These are phyloP conservation scores for Hanseniaspora mollemarum DNA, from an alignment of 805 yeast genomes.

Conservation along the genomic window DNA sequence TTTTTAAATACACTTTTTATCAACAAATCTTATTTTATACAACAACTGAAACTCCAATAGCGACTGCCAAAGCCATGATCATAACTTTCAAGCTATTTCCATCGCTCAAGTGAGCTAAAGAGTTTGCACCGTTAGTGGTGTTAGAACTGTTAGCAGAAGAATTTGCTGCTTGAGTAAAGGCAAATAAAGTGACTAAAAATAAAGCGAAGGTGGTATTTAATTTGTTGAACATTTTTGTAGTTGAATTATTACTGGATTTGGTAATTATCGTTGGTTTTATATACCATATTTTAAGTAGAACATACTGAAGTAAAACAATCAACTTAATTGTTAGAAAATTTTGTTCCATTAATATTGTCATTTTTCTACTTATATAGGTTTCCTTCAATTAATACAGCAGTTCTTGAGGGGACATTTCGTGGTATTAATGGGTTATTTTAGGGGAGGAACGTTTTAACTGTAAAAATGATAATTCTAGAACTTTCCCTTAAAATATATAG, in stretches of 20 bases:
- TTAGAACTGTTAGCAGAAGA: constrained; percentile 3
- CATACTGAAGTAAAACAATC: background rate
- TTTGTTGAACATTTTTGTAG: constrained; percentile 8
- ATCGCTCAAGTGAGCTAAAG: constrained; percentile 2
- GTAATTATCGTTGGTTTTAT: background rate
- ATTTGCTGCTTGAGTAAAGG: constrained; percentile 10
- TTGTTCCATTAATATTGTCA: background rate
- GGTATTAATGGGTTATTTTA: too few species aligned
- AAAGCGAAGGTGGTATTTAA: constrained; percentile 11
- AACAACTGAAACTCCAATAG: constrained; percentile 13
- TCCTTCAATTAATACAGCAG: too few species aligned
- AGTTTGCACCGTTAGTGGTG: constrained; percentile 4
- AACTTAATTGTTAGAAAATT: background rate
- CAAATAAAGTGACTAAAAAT: constrained; percentile 6
- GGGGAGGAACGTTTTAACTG: too few species aligned
- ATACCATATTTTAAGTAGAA: background rate
- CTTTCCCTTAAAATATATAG: too few species aligned
- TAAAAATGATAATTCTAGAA: too few species aligned
- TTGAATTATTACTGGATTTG: background rate
- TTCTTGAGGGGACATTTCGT: too few species aligned
- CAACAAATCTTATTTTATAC: background rate
- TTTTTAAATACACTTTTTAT: too few species aligned
- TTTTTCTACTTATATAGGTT: too few species aligned
- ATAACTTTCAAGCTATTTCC: constrained; percentile 8
- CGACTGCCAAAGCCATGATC: constrained; percentile 15